These are phyloP conservation scores for Carex scoparia DNA, from an alignment of 176 grass and related monocot genomes.

Conservation along the genomic window DNA sequence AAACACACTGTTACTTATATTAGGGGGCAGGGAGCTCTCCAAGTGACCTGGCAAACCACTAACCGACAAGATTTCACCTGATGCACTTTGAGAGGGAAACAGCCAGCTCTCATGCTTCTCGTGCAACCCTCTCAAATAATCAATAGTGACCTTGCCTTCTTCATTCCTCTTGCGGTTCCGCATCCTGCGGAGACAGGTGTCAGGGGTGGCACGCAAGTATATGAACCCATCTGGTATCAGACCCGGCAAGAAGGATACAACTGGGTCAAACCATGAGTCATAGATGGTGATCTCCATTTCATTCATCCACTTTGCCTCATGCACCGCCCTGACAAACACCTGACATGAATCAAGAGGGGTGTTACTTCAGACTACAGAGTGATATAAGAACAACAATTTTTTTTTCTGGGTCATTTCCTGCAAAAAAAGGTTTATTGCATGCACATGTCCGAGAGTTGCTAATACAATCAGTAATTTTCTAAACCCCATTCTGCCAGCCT, in stretches of 20 bases:
- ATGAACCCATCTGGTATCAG: constrained; percentile 96
- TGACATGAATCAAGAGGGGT: constrained; percentile 21
- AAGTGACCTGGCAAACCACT: constrained; percentile 56
- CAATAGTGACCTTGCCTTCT: constrained; percentile 79
- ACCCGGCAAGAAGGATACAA: constrained; percentile 81
- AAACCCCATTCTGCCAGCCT: background rate
- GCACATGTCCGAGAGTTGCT: background rate
- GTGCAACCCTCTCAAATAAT: constrained; percentile 83
- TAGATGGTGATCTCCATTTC: constrained; percentile 99
- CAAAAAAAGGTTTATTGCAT: constrained; percentile 1
- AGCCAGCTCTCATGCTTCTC: constrained; percentile 98
- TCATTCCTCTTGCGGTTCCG: constrained; percentile 72
- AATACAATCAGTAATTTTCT: background rate
- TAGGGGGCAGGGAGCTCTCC: constrained; percentile 56
- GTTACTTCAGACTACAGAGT: background rate
- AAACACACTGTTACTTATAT: constrained; percentile 74
- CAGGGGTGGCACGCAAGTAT: constrained; percentile 86
- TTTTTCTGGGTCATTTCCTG: background rate
- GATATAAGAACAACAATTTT: background rate
- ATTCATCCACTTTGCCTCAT: constrained; percentile 99
- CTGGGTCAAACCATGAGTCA: constrained; percentile 96
- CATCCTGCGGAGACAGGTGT: constrained; percentile 94
- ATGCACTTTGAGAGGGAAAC: constrained; percentile 51
- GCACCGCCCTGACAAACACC: constrained; percentile 94
- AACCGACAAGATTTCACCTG: constrained; percentile 55